These are phyloP conservation scores for Haplosporangium gracile DNA, from an alignment of 192 early-diverging fungal species.

Conservation along the genomic window DNA sequence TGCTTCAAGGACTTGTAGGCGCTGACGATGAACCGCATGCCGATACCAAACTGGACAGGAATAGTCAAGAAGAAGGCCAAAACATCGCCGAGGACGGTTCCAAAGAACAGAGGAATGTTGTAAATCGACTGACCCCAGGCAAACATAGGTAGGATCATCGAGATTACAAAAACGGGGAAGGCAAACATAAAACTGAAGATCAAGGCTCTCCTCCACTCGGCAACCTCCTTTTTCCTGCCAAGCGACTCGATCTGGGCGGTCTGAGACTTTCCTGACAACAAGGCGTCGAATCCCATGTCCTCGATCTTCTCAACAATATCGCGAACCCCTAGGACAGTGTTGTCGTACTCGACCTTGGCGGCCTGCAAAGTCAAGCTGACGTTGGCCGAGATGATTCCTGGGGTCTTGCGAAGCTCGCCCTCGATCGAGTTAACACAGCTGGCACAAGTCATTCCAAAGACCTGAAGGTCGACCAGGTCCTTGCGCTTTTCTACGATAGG, in stretches of 20 bases:
- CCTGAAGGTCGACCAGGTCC: constrained; percentile 75
- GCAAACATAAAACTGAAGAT: constrained; percentile 77
- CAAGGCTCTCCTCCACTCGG: constrained; percentile 82
- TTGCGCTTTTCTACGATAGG: constrained; percentile 63
- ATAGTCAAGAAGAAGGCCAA: constrained; percentile 81
- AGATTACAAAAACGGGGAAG: constrained; percentile 84
- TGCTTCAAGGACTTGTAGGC: constrained; percentile 87
- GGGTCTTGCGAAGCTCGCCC: constrained; percentile 67
- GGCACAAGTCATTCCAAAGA: constrained; percentile 96
- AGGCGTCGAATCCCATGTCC: constrained; percentile 82
- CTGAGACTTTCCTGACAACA: constrained; percentile 72
- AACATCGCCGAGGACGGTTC: constrained; percentile 77
- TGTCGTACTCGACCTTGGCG: constrained; percentile 80
- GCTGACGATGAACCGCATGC: constrained; percentile 80
- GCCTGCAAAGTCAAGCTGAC: constrained; percentile 86
- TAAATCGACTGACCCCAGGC: constrained; percentile 35
- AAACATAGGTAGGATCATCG: constrained; percentile 80
- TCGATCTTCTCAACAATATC: constrained; percentile 88
- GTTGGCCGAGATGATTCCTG: constrained; percentile 70
- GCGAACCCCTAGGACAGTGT: constrained; percentile 74
- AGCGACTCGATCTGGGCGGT: constrained; percentile 91
- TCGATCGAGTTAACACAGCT: constrained; percentile 87
- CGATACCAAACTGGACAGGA: constrained; percentile 95
- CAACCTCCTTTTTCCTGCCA: constrained; percentile 87
- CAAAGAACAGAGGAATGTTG: constrained; percentile 64